Base-by-base conservation (phyloP, 2,329 filamentous ascomycete genomes). In the Stromatinia cepivora region DNA sequence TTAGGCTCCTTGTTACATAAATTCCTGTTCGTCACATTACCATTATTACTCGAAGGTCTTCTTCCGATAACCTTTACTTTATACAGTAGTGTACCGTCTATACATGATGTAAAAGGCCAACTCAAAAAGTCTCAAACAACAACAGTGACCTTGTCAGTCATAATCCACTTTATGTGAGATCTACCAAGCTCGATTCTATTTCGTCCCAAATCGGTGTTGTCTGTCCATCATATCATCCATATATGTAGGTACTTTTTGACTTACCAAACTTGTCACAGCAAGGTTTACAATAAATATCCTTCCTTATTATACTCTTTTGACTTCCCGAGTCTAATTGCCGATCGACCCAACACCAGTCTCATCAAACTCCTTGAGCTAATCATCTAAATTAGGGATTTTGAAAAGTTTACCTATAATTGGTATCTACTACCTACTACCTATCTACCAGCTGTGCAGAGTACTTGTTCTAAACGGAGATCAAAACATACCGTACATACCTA, bases 21-120 rank as follows among this genome's bases (percentile, higher is more conserved):
- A 39, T 58, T 36, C 36, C 36, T 25, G 34, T 36, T 39, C 13
- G 22, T 39, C 54, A 61, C 42, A 48, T 48, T 61, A 15, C 53
- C 53, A 39, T 13, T 7, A 58, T 58, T 39, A 57, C 54, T 62
- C 28, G 28, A 48, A 48, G 42, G 36, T 48, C 20, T 13, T 50
- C 45, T 62, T 48, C 45, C 20, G 22, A 62, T 62, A 13, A 22
- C 34, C 11, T 39, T 62, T 46, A 45, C 58, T 34, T 34, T 22
- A 13, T 36, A 62, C 45, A 34, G 13, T 59, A 42, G 36, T 48
- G 25, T 25, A 62, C 42, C 56, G 36, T 59, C 31, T 62, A 20
- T n/a, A 62, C 45, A 62, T 62, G 45, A 62, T 62, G 45, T 48
- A 62, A 36, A 62, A 34, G 28, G 58, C 42, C 58, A 62, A 62